phyloP scores from a whole-genome alignment of 2,329 filamentous ascomycete genomes.

The Akanthomyces lecanii region DNA sequence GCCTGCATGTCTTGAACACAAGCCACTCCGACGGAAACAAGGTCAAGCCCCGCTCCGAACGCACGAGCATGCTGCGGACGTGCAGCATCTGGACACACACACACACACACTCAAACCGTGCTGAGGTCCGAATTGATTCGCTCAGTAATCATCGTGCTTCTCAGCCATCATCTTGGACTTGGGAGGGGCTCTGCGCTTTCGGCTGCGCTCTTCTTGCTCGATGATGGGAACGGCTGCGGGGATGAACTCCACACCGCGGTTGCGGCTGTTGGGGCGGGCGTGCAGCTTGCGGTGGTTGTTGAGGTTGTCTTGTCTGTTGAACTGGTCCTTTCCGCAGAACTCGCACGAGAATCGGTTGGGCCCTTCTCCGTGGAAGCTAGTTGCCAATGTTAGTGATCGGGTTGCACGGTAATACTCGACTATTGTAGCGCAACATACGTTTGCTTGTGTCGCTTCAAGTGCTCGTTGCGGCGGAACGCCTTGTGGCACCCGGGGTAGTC shows the following conservation, averaged over 20 bases:
- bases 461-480: conserved; percentile 50
- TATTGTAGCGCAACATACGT: conserved; percentile 37
- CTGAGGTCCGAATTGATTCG: background rate
- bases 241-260: conserved; percentile 38
- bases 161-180: conserved; percentile 32
- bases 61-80: too few species aligned
- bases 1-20: conserved; percentile 13
- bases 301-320: conserved; percentile 39
- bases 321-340: conserved; percentile 40
- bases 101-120: background rate
- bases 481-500: conserved; percentile 44
- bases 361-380: conserved; percentile 35
- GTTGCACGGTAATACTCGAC: too few species aligned
- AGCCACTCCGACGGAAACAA: background rate
- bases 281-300: conserved; percentile 41
- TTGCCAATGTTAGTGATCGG: conserved; percentile 6
- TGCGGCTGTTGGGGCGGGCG: conserved; percentile 36
- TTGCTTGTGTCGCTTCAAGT: conserved; percentile 51
- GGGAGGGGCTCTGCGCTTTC: conserved; percentile 36
- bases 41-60: background rate
- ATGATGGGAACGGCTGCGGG: conserved; percentile 37
- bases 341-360: conserved; percentile 38
- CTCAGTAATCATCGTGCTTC: conserved; percentile 30
- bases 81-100: background rate
- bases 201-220: conserved; percentile 37